Conservation (phyloP, 306 rosid species). For the Rubus parviflorus region DNA sequence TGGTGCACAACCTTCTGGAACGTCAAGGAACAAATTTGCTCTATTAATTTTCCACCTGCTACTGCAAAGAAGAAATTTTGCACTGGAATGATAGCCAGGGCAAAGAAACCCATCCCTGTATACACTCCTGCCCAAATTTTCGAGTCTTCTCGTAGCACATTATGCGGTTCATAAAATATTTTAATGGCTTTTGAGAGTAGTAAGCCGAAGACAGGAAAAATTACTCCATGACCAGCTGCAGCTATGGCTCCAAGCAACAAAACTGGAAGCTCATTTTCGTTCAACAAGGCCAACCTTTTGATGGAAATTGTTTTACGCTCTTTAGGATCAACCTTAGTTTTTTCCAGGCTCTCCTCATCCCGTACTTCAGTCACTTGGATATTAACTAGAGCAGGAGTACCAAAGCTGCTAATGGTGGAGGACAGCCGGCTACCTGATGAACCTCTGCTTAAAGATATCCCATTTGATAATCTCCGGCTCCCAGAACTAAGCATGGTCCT, state of each 20-base stretch:
- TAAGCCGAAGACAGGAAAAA: conserved; percentile 71
- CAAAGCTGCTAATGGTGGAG: conserved; percentile 26
- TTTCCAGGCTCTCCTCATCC: conserved; percentile 4
- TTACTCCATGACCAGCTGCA: conserved; percentile 56
- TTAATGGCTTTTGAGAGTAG: no score
- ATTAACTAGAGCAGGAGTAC: conserved; percentile 30
- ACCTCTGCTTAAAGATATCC: conserved; percentile 46
- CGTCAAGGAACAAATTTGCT: conserved; percentile 69
- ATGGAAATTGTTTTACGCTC: conserved; percentile 40
- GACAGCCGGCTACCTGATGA: conserved; percentile 43
- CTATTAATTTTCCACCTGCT: conserved; percentile 80
- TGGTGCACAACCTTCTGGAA: conserved; percentile 80
- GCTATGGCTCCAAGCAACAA: conserved; percentile 64
- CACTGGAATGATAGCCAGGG: no score
- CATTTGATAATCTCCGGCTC: conserved; percentile 29
- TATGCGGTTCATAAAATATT: no score
- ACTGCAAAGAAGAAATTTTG: conserved; percentile 66
- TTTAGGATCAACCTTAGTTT: not conserved
- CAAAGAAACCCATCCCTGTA: no score
- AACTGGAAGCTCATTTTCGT: conserved; percentile 69
- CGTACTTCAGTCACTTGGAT: conserved; percentile 25
- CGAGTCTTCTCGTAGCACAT: no score
- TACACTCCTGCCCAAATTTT: no score
- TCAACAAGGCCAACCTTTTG: conserved; percentile 52
- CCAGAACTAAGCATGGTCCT: conserved; percentile 20